phyloP scores from a whole-genome alignment of 2,329 filamentous ascomycete species.

The Colletotrichum spinosum region DNA sequence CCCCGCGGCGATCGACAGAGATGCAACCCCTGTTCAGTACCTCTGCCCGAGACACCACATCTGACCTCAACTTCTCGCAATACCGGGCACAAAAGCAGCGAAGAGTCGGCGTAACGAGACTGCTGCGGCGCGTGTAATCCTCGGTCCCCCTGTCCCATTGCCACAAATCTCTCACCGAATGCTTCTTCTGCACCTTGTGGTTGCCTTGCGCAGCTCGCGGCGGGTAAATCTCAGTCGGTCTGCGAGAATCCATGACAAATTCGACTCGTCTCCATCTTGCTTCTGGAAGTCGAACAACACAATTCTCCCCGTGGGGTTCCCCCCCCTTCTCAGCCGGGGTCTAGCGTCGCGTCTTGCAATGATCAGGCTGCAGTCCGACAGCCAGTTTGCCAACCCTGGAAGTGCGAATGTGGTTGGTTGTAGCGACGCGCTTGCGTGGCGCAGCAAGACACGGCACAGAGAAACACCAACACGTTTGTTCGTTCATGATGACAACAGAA shows the following conservation, averaged over 20 bases:
- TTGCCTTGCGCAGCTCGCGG: background rate
- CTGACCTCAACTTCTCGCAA: background rate
- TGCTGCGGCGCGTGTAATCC: constrained; percentile 1
- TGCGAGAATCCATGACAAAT: too few relatives aligned
- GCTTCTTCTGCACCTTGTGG: background rate
- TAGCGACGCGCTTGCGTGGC: background rate
- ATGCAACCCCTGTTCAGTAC: background rate
- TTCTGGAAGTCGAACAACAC: too few relatives aligned
- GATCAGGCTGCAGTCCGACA: too few relatives aligned
- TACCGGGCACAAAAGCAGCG: constrained; percentile 22
- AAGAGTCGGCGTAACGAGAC: constrained; percentile 12
- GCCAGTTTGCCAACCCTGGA: too few relatives aligned
- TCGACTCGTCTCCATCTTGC: too few relatives aligned
- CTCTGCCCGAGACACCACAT: constrained; percentile 11
- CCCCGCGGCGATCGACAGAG: constrained; percentile 15
- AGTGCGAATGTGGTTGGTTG: background rate
- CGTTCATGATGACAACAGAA: constrained; percentile 10
- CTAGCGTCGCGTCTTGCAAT: too few relatives aligned
- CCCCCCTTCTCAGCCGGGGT: too few relatives aligned
- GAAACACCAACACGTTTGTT: constrained; percentile 1
- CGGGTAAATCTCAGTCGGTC: too few relatives aligned
- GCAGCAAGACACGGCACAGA: constrained; percentile 17
- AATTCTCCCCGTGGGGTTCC: too few relatives aligned
- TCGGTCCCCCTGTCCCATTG: background rate
- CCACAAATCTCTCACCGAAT: background rate